Evolutionary conservation across 805 yeast genomes (phyloP).

Genomic region (Wickerhamiella occidentalis): DNA sequence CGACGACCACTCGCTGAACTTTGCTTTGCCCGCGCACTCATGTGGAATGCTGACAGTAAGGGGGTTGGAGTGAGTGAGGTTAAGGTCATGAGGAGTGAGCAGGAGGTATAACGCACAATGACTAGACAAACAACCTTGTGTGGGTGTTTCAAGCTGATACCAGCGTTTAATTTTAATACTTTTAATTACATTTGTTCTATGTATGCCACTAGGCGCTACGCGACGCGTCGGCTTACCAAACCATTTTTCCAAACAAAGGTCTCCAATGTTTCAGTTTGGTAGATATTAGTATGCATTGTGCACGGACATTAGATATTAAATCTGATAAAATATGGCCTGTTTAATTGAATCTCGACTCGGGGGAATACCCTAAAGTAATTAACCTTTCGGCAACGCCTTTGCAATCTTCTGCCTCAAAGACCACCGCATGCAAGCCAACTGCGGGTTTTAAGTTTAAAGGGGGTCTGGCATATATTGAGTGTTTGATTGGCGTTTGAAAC

Average conservation of each 20-base stretch:
- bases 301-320: not conserved
- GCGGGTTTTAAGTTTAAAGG: not conserved
- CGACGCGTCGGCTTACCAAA: conserved; percentile 2
- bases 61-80: not conserved
- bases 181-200: too few relatives aligned
- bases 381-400: too few relatives aligned
- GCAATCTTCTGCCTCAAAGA: too few relatives aligned
- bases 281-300: not conserved
- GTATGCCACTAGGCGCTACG: not conserved
- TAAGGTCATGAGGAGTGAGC: not conserved
- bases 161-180: too few relatives aligned
- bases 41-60: conserved; percentile 12
- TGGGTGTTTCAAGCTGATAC: not conserved
- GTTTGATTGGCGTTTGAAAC: not conserved
- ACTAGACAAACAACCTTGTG: too few relatives aligned
- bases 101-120: not conserved
- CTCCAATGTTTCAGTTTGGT: conserved; percentile 1
- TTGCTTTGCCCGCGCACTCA: conserved; percentile 11
- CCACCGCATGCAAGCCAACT: not conserved
- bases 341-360: too few relatives aligned
- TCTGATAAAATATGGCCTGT: too few relatives aligned
- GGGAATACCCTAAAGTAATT: too few relatives aligned
- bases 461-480: not conserved
- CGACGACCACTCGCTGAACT: conserved; percentile 21
- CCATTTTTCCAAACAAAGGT: not conserved